Evolutionary conservation across 208 protist genomes (phyloP), one percentile per base, ranked within the genome.

Genomic region (Leishmania guyanensis): DNA sequence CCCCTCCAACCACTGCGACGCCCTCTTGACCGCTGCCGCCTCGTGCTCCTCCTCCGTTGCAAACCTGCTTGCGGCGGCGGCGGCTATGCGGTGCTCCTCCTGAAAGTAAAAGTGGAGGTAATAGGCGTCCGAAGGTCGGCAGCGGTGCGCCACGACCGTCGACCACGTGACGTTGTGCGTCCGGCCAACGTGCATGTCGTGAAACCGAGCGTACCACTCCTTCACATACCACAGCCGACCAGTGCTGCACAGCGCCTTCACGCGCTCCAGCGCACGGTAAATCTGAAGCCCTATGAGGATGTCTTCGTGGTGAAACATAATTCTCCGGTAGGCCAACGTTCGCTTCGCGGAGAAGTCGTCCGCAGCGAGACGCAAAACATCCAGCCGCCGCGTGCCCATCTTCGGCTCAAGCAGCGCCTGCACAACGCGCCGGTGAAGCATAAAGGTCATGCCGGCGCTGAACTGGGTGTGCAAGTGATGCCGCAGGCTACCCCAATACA

Each of bases 401-500:
- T 58, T 73, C 20, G 69, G 46, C 53, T 85, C 77, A 2, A 85
- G 72, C 16, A 85, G 26, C 26, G 46, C 72, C 6, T 48, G 56
- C 16, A 50, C 72, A 16, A 85, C 50, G 0, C n/a, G 26, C 14
- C 77, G 82, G 39, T 81, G 64, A 70, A 85, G 16, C 36, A 81
- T 33, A 50, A 75, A 85, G 16, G 64, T 29, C 82, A 85, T 81
- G 36, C 77, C 81, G 1, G 75, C 77, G 29, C 36, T 53, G 43
- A 81, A 81, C 22, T 77, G 58, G 6, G 58, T 50, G 58, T 75
- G 9, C 4, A 46, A 10, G 36, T 51, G 62, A 26, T 64, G 53
- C 0, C 82, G 70, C 60, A 65, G 5, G 68, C 60, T 85, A 17
- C 82, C 82, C 82, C 82, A 85, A 71, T 85, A 85, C n/a, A 81